Evolutionary conservation across 2,329 filamentous ascomycete species (phyloP).

Genomic region (Aspergillus quadricinctus): DNA sequence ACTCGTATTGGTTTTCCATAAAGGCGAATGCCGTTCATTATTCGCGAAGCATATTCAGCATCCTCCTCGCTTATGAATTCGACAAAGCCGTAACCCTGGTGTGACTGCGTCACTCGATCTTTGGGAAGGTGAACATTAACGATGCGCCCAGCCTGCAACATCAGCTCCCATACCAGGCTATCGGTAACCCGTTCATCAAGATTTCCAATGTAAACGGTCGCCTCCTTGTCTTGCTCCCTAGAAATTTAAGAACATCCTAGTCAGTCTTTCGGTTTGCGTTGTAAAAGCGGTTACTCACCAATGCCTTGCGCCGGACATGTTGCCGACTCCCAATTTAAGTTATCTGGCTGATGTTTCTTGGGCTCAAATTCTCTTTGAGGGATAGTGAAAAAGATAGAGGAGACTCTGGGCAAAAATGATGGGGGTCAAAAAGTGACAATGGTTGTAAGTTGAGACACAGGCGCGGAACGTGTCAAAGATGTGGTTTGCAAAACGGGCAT

Average conservation of each 20-base stretch:
- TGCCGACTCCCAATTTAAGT: constrained; percentile 9
- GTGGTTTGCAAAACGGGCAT: constrained; percentile 1
- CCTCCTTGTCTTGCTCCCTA: constrained; percentile 97
- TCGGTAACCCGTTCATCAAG: constrained; percentile 94
- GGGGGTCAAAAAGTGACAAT: not conserved
- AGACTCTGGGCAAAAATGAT: not conserved
- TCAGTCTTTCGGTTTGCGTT: constrained; percentile 5
- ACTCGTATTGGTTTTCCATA: constrained; percentile 94
- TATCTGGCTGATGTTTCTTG: not conserved
- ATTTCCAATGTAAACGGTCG: constrained; percentile 96
- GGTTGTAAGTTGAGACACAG: not conserved
- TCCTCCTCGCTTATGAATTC: constrained; percentile 95
- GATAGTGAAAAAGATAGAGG: not conserved
- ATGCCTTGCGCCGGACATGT: constrained; percentile 69
- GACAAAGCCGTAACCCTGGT: constrained; percentile 98
- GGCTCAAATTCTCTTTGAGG: not conserved
- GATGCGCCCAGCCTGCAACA: constrained; percentile 95
- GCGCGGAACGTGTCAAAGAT: not conserved
- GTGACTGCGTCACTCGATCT: constrained; percentile 92
- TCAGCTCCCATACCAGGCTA: constrained; percentile 90
- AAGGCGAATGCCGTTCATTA: constrained; percentile 92
- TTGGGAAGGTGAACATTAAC: constrained; percentile 98
- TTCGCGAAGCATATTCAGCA: constrained; percentile 91
- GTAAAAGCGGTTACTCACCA: constrained; percentile 52
- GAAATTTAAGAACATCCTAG: constrained; percentile 16